Evolutionary conservation across 164 flowering plant genomes (phyloP).

Genomic region (Platanus orientalis): DNA sequence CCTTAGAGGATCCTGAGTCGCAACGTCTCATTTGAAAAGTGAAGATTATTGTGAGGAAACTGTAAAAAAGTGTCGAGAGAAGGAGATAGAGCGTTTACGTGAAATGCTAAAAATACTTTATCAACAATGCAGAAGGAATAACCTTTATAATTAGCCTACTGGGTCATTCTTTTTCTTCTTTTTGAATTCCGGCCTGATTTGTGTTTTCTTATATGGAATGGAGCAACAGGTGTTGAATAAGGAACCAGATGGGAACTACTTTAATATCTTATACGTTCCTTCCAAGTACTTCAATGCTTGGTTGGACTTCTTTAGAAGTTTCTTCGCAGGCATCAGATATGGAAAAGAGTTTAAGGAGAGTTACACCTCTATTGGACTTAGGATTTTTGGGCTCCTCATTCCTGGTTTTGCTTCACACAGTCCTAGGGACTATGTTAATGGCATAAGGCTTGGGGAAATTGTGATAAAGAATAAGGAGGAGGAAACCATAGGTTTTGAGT

Average conservation of each 20-base stretch:
- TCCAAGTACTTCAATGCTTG: conserved; percentile 15
- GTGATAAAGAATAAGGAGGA: too few species aligned
- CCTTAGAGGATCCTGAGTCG: too few species aligned
- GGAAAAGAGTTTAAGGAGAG: conserved; percentile 19
- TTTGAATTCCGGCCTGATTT: neutral
- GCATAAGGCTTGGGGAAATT: conserved; percentile 11
- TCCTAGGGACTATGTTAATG: conserved; percentile 24
- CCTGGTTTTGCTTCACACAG: conserved; percentile 20
- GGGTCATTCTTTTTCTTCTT: too few species aligned
- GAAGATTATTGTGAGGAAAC: too few species aligned
- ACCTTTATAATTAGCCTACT: too few species aligned
- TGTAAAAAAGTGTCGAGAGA: too few species aligned
- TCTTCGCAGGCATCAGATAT: conserved; percentile 1
- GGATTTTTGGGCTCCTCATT: conserved; percentile 9
- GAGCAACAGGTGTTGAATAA: conserved; percentile 23
- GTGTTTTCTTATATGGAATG: neutral
- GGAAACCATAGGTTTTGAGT: too few species aligned
- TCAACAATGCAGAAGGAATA: too few species aligned
- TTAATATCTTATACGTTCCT: neutral
- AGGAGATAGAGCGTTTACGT: too few species aligned
- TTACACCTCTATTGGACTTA: neutral
- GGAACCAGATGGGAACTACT: conserved; percentile 29
- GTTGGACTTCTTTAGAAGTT: conserved; percentile 10
- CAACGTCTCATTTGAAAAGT: too few species aligned
- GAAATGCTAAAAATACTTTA: too few species aligned